A percentile compares a stretch with the other conserved stretches of the same genome.
phyloP scores from a whole-genome alignment of 345 rosid genomes.

The Linum tenue region DNA sequence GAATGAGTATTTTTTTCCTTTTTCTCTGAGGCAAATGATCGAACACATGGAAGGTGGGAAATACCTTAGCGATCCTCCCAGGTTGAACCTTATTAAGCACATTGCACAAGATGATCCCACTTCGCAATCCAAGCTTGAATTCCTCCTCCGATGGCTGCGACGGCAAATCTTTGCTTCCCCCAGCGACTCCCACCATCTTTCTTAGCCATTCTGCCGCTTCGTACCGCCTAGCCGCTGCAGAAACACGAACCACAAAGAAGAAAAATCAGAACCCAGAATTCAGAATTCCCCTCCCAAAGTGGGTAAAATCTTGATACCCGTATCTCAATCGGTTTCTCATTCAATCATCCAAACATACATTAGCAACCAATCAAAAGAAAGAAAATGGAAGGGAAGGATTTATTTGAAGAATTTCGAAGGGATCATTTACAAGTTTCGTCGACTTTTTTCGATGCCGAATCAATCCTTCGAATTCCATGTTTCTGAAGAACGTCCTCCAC shows the following conservation, averaged over 20 bases:
- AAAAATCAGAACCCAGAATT: neutral
- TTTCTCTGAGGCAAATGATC: neutral
- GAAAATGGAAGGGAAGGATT: neutral
- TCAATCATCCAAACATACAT: neutral
- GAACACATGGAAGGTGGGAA: neutral
- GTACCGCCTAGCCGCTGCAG: conserved; percentile 18
- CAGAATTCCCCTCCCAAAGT: neutral
- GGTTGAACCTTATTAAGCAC: conserved; percentile 29
- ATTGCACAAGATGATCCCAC: conserved; percentile 26
- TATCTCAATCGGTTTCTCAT: neutral
- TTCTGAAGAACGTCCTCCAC: conserved; percentile 76
- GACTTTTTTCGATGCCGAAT: conserved; percentile 37
- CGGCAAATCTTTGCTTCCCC: conserved; percentile 21
- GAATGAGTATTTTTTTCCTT: no score
- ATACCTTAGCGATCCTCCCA: conserved; percentile 27
- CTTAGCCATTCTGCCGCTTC: conserved; percentile 31
- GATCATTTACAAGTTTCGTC: conserved; percentile 67
- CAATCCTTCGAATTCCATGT: conserved; percentile 32
- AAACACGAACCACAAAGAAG: neutral
- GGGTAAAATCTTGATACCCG: neutral
- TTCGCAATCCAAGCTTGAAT: conserved; percentile 21
- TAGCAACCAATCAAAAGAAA: conserved; percentile 1
- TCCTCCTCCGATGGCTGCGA: conserved; percentile 32
- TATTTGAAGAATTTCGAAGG: no score
- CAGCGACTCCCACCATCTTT: conserved; percentile 19